Evolutionary conservation across 2,329 filamentous ascomycete genomes (phyloP), one percentile per base, ranked within the genome.

Genomic region (Juglanconis sp.): DNA sequence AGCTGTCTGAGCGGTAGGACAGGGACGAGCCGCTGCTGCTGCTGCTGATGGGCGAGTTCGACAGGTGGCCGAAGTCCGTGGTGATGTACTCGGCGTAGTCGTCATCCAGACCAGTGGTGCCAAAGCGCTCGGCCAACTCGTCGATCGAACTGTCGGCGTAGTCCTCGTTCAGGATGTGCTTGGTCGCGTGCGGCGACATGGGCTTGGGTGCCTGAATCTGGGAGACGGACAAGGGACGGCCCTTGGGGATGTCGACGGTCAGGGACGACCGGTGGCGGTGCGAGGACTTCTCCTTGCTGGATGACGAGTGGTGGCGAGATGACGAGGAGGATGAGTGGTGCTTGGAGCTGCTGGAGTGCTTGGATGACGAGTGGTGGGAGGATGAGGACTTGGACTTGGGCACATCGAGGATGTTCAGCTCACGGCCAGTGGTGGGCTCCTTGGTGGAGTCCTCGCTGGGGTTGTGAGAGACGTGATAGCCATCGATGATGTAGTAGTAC

Each of bases 401-500:
- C 64, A 96, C 91, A 76, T 98, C 93, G 76, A 99, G 91, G 78
- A 96, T 91, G 86, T 99, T 99, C 70, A 99, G 85, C 78, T 93
- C 92, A 76, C 95, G 94, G 79, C 93, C 92, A 60, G 95, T 98
- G 76, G 93, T 98, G 74, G 94, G 93, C 83, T 99, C 95, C 68
- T 90, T 89, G 73, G 91, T 96, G 73, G 89, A 94, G 71, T 90
- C 82, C 75, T 92, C 88, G 75, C 90, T 91, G 68, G 94, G 93
- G 80, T 98, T 95, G 84, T 98, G 94, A 64, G 93, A 93, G 75
- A 96, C 89, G 77, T 97, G 93, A 87, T 97, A 97, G 69, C 95
- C 95, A 76, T 99, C 95, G 77, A 98, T 95, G 87, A 98, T 97
- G 85, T 97, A 99, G 87, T 99, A 99, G 88, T 98, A 99, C 95